Evolutionary conservation across 768 basidiomycete species (phyloP).

Genomic region (Termitomyces sp.): DNA sequence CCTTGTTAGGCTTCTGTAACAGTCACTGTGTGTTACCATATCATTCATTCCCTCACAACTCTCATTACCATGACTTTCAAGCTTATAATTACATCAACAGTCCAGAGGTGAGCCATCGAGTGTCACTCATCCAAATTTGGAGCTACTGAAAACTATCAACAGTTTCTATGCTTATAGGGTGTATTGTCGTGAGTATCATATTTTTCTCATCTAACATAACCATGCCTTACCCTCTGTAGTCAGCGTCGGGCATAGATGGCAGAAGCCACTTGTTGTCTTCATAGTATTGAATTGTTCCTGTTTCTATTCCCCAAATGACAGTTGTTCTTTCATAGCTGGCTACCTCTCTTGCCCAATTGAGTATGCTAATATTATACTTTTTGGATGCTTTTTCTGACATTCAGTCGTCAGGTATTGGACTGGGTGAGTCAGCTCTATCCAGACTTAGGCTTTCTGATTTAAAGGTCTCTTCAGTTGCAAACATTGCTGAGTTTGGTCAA

Average conservation of each 20-base stretch:
- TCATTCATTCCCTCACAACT: no score
- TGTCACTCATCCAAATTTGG: not conserved
- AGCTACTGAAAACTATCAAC: not conserved
- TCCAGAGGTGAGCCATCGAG: not conserved
- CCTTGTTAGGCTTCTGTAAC: no score
- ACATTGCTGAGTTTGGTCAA: not conserved
- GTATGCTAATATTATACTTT: not conserved
- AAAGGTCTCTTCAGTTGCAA: not conserved
- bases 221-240: not conserved
- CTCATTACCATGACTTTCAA: no score
- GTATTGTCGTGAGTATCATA: not conserved
- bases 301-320: not conserved
- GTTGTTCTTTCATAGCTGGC: no score
- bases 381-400: not conserved
- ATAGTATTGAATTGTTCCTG: not conserved
- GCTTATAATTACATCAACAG: no score
- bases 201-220: not conserved
- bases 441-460: not conserved
- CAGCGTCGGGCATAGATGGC: not conserved
- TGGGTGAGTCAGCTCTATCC: not conserved
- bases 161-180: not conserved
- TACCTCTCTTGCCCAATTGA: no score
- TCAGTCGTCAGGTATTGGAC: not conserved
- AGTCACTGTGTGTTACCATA: no score
- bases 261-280: not conserved